Percentiles rank a stretch among this genome's conserved stretches.
Evolutionary conservation across 2,329 filamentous ascomycete genomes (phyloP).

Genomic region (Pestalotiopsis sp.): DNA sequence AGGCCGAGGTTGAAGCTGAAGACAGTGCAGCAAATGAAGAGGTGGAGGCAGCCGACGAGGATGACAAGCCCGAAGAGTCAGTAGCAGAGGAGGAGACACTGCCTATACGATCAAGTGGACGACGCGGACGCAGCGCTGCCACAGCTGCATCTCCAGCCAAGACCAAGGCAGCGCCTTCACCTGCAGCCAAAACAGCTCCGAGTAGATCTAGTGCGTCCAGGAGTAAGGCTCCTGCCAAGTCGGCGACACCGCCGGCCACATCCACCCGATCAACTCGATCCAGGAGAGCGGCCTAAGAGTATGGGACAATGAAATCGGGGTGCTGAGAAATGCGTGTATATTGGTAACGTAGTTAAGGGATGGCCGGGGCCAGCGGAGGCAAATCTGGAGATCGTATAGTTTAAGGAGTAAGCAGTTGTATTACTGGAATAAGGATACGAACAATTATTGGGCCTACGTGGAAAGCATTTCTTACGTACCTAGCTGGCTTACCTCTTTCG

Average conservation of each 20-base stretch:
- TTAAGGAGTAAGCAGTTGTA: background rate
- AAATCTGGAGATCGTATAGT: background rate
- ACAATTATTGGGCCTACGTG: background rate
- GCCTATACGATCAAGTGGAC: conserved; percentile 27
- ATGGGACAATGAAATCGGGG: background rate
- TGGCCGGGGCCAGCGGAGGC: background rate
- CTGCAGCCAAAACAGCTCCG: background rate
- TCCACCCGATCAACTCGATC: background rate
- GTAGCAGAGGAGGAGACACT: conserved; percentile 24
- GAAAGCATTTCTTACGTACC: background rate
- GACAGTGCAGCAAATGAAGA: background rate
- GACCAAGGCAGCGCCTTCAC: background rate
- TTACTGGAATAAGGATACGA: background rate
- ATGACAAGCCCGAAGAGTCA: conserved; percentile 23
- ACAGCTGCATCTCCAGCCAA: background rate
- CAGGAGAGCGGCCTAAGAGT: background rate
- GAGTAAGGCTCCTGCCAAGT: conserved; percentile 9
- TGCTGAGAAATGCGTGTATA: background rate
- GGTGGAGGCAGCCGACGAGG: conserved; percentile 15
- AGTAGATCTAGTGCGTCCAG: background rate
- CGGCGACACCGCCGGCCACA: background rate
- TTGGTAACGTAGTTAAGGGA: background rate
- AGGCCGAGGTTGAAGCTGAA: conserved; percentile 8
- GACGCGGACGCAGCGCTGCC: conserved; percentile 24
- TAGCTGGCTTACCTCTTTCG: too few species aligned